These are phyloP conservation scores for Akanthomyces lecanii DNA, from an alignment of 2,329 filamentous ascomycete species.

Conservation along the genomic window DNA sequence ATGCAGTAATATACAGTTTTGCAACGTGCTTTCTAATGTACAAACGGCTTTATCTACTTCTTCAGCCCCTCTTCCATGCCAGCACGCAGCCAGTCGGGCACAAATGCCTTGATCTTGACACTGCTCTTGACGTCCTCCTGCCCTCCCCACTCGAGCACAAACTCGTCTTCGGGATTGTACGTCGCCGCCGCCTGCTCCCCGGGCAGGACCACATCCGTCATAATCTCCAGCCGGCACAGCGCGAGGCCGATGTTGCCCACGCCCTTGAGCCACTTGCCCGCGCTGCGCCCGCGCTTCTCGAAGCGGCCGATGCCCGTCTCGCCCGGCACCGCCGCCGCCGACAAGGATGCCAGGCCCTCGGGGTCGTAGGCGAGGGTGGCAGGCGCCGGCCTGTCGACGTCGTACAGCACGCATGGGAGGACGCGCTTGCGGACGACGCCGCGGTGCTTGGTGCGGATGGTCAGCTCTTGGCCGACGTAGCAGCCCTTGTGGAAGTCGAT, in stretches of 20 bases:
- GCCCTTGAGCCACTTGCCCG: conserved; percentile 75
- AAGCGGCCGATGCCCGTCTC: conserved; percentile 48
- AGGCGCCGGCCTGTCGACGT: conserved; percentile 36
- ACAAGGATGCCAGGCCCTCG: conserved; percentile 22
- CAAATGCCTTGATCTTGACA: conserved; percentile 70
- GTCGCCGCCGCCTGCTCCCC: conserved; percentile 62
- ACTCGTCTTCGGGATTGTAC: conserved; percentile 59
- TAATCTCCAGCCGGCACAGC: conserved; percentile 81
- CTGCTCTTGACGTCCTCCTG: conserved; percentile 34
- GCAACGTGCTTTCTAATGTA: too few relatives aligned
- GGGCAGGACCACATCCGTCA: conserved; percentile 75
- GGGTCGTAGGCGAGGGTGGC: conserved; percentile 45
- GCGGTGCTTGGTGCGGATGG: conserved; percentile 89
- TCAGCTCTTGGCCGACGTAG: conserved; percentile 94
- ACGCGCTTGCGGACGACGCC: conserved; percentile 90
- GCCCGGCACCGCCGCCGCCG: conserved; percentile 37
- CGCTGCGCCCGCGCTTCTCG: conserved; percentile 60
- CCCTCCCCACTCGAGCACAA: conserved; percentile 51
- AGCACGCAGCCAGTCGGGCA: conserved; percentile 68
- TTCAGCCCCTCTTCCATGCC: conserved; percentile 32
- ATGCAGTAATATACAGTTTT: neutral
- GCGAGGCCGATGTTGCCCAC: conserved; percentile 84
- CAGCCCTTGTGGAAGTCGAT: conserved; percentile 96
- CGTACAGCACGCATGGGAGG: conserved; percentile 73
- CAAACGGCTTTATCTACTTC: neutral